Percentiles rank a stretch among this genome's conserved stretches.
These are phyloP conservation scores for Corynascus novoguineensis DNA, from an alignment of 495 filamentous ascomycete genomes.

Conservation along the genomic window DNA sequence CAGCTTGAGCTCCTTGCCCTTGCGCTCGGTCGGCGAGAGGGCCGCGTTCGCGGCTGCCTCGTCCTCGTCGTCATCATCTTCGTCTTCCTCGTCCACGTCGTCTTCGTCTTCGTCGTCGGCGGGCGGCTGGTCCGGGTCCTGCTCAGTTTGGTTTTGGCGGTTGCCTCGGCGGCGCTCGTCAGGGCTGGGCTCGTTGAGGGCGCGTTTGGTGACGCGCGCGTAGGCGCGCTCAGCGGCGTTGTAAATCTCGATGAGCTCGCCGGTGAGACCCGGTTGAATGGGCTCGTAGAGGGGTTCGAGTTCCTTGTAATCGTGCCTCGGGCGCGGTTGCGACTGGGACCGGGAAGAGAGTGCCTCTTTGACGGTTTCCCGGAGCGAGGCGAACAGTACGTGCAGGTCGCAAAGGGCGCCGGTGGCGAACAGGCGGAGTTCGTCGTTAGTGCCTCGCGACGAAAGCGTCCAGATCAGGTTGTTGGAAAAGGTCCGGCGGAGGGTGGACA, in stretches of 20 bases:
- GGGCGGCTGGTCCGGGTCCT: conserved; percentile 34
- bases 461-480: conserved; percentile 57
- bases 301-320: conserved; percentile 30
- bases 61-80: conserved; percentile 51
- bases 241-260: conserved; percentile 69
- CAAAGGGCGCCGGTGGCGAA: conserved; percentile 68
- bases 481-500: conserved; percentile 52
- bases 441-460: conserved; percentile 59
- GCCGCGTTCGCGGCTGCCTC: conserved; percentile 45
- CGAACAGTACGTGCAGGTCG: conserved; percentile 75
- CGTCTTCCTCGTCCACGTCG: conserved; percentile 53
- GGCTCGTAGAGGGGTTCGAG: conserved; percentile 59
- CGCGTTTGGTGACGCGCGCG: conserved; percentile 61
- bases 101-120: conserved; percentile 57
- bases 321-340: conserved; percentile 19
- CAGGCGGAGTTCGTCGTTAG: conserved; percentile 69
- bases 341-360: too few species aligned
- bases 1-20: conserved; percentile 58
- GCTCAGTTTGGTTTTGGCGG: too few species aligned
- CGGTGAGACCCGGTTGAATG: conserved; percentile 50
- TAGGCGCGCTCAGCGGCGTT: conserved; percentile 65
- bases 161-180: conserved; percentile 47
- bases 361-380: conserved; percentile 54
- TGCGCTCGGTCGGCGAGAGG: conserved; percentile 47
- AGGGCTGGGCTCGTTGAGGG: conserved; percentile 59